Base-by-base conservation (phyloP, 83 land plant species). In the Isoetes engelmannii region DNA sequence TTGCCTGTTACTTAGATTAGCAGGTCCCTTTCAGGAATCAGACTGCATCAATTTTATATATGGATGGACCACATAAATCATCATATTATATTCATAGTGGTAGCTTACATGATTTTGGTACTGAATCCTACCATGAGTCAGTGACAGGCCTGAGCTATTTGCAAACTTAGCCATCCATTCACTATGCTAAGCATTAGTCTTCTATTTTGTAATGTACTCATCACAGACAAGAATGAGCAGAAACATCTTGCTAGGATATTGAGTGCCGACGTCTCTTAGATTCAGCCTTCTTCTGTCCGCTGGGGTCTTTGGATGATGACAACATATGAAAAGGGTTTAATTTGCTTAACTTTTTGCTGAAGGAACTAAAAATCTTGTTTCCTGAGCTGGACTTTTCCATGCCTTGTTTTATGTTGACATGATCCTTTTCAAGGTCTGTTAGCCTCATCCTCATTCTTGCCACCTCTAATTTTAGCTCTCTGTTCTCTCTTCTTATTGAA, bases 391-490 rank as follows among this genome's bases (percentile, higher is more conserved):
- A 5, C 45, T 49, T 72, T 19, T 84, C 81, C 45, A 84, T 75
- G 65, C 83, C 83, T n/a, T 86, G 89, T 58, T 84, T 84, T 85
- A 86, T 86, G 18, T 79, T 77, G 5, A 81, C 84, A 68, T 82
- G 84, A 48, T 86, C 87, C 45, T 86, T 89, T 70, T 86, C 87
- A 71, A 84, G 18, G 54, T 84, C 87, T 0, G 85, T 81, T 37
- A 89, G 77, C 57, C 89, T 81, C 89, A 89, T 82, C 53, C 87
- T 81, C 92, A 89, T 89, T 57, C 92, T 67, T 10, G 89, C 89
- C 15, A 89, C 79, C 59, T 89, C 92, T 6, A 89, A 78, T 73
- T 82, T 89, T 63, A 89, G 79, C 75, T 89, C 89, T 8, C 93
- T 74, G 79, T 89, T 89, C 64, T 89, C 93, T 68, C 83, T 76